Percentiles rank a stretch among this genome's conserved stretches.
Evolutionary conservation across 2,329 filamentous ascomycete species (phyloP).

Genomic region (Botrytis squamosa): DNA sequence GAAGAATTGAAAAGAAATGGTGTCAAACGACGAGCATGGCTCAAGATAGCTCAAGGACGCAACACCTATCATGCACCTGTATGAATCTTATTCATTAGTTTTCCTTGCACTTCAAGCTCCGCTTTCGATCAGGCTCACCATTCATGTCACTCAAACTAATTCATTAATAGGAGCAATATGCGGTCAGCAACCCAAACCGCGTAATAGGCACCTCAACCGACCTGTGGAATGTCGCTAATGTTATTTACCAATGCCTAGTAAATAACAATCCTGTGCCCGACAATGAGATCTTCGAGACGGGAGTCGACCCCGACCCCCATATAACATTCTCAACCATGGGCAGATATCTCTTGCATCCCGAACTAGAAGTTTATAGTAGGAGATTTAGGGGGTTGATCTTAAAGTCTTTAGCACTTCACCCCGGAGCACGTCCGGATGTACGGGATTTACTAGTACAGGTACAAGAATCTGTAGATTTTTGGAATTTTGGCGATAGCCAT

Average conservation of each 20-base stretch:
- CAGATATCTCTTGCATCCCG: background rate
- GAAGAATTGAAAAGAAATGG: background rate
- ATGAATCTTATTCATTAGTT: background rate
- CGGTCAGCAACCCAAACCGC: background rate
- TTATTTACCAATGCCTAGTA: background rate
- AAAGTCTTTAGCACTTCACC: background rate
- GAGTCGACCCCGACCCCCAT: background rate
- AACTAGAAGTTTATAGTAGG: background rate
- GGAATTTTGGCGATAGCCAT: background rate
- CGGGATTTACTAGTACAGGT: background rate
- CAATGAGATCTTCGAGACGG: background rate
- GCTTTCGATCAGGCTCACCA: background rate
- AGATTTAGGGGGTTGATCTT: background rate
- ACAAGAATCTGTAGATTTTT: background rate
- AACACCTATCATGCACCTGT: conserved; percentile 9
- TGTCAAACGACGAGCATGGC: background rate
- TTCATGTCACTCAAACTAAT: background rate
- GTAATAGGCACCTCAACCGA: background rate
- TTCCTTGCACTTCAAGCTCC: background rate
- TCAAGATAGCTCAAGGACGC: background rate
- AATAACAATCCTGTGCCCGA: accelerated
- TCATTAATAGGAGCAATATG: background rate
- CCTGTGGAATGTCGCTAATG: background rate
- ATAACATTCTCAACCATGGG: background rate
- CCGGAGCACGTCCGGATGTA: background rate